phyloP scores from a whole-genome alignment of 805 yeast genomes.

The Candida michaelii region DNA sequence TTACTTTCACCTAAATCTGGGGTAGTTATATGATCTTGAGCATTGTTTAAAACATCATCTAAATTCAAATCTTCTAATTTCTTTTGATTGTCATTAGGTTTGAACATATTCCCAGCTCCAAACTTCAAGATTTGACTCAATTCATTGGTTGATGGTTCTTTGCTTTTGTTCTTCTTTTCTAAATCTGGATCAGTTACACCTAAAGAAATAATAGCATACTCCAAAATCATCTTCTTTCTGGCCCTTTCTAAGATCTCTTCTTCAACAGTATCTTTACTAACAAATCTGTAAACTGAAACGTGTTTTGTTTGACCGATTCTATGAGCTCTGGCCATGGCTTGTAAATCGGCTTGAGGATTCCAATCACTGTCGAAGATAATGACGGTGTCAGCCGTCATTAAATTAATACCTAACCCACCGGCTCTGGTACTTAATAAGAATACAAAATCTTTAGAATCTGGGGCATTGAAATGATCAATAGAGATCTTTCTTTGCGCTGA shows the following conservation, averaged over 20 bases:
- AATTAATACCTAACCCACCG: slow-evolving; percentile 96
- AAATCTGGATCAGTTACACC: slow-evolving; percentile 84
- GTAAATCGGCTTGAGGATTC: slow-evolving; percentile 99
- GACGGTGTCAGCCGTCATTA: slow-evolving; percentile 99
- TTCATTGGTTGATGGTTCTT: slow-evolving; percentile 83
- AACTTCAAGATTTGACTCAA: slow-evolving; percentile 90
- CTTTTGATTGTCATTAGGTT: slow-evolving; percentile 91
- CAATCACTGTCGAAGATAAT: slow-evolving; percentile 97
- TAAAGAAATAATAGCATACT: slow-evolving; percentile 93
- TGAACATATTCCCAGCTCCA: slow-evolving; percentile 98
- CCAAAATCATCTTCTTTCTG: slow-evolving; percentile 95
- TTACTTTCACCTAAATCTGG: slow-evolving; percentile 98
- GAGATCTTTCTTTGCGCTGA: slow-evolving; percentile 91
- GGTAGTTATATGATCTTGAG: slow-evolving; percentile 94
- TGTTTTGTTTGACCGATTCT: slow-evolving; percentile 99
- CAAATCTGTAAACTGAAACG: slow-evolving; percentile 95
- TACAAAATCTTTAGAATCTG: slow-evolving; percentile 87
- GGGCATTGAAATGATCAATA: slow-evolving; percentile 94
- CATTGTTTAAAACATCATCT: slow-evolving; percentile 94
- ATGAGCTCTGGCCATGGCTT: slow-evolving; percentile 99
- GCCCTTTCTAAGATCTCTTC: slow-evolving; percentile 97
- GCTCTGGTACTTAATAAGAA: slow-evolving; percentile 93
- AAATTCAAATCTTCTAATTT: slow-evolving; percentile 91
- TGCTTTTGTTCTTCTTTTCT: slow-evolving; percentile 32
- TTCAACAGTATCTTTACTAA: slow-evolving; percentile 97